phyloP scores from a whole-genome alignment of 441 rosid genomes.

The Populus trichocarpa region DNA sequence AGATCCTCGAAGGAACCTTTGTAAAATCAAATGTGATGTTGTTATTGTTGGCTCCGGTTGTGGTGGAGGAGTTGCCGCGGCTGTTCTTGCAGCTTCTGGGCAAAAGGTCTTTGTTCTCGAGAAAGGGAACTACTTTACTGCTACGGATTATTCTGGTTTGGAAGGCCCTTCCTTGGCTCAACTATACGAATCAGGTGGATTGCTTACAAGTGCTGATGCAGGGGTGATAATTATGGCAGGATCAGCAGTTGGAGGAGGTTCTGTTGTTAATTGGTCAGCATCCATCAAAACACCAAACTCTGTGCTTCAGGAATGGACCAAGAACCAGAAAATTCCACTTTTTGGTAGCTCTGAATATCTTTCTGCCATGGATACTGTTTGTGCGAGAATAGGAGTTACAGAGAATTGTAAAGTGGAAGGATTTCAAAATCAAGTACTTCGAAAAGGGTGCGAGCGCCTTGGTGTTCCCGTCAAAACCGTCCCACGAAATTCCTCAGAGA shows the following conservation, averaged over 20 bases:
- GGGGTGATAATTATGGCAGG: constrained; percentile 54
- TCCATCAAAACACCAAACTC: constrained; percentile 64
- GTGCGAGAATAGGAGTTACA: constrained; percentile 71
- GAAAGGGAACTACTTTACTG: constrained; percentile 72
- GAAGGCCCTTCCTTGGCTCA: constrained; percentile 62
- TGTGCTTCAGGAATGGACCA: constrained; percentile 72
- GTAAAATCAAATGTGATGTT: constrained; percentile 67
- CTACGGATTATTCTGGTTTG: constrained; percentile 48
- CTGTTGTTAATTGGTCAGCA: constrained; percentile 60
- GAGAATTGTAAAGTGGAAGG: constrained; percentile 52
- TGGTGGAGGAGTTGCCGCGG: constrained; percentile 97
- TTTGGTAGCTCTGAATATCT: constrained; percentile 47
- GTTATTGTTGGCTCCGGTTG: constrained; percentile 84
- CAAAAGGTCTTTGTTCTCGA: constrained; percentile 74
- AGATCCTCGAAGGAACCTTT: constrained; percentile 25
- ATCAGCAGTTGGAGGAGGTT: constrained; percentile 47
- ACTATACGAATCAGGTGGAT: constrained; percentile 67
- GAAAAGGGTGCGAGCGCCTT: constrained; percentile 71
- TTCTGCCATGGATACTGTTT: constrained; percentile 67
- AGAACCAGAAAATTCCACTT: constrained; percentile 39
- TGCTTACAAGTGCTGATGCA: constrained; percentile 43
- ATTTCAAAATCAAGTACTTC: constrained; percentile 69
- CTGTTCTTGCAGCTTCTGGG: constrained; percentile 70
- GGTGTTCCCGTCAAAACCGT: constrained; percentile 51
- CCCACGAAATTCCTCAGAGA: constrained; percentile 66